These are phyloP conservation scores for Zelopaecilomyces penicillatus DNA, from an alignment of 2,329 filamentous ascomycete genomes.

Conservation along the genomic window DNA sequence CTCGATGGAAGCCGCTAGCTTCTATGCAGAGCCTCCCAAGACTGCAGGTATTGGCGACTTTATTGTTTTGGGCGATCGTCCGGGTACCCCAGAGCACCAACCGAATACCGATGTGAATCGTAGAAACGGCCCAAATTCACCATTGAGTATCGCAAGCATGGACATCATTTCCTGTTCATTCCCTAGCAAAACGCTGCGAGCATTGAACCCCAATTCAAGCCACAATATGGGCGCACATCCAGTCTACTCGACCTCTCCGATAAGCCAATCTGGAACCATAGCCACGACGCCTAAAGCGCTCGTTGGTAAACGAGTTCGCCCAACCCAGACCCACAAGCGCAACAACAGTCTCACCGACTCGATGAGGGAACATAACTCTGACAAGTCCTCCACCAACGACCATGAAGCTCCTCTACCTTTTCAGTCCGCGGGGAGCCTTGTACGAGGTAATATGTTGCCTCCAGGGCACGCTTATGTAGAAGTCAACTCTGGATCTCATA, in stretches of 20 bases:
- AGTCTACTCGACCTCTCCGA: constrained; percentile 41
- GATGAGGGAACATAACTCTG: constrained; percentile 56
- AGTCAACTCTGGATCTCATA: constrained; percentile 44
- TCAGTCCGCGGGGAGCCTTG: constrained; percentile 72
- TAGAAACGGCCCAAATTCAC: constrained; percentile 31
- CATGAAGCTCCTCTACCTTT: constrained; percentile 52
- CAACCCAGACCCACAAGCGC: constrained; percentile 60
- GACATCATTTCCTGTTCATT: constrained; percentile 58
- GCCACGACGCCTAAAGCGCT: constrained; percentile 51
- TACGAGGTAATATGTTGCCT: constrained; percentile 76
- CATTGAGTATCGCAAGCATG: constrained; percentile 49
- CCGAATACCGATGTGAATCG: constrained; percentile 13
- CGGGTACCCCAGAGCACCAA: constrained; percentile 38
- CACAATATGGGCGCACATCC: constrained; percentile 47
- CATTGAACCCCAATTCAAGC: constrained; percentile 29
- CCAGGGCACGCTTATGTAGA: constrained; percentile 77
- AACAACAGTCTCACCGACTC: constrained; percentile 86
- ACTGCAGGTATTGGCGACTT: constrained; percentile 40
- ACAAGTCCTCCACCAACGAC: constrained; percentile 44
- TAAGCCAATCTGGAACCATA: constrained; percentile 40
- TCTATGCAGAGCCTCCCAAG: constrained; percentile 38
- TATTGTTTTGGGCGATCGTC: constrained; percentile 34
- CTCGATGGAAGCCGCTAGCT: constrained; percentile 21
- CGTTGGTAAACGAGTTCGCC: constrained; percentile 50
- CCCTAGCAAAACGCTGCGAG: constrained; percentile 42